These are phyloP conservation scores for Didymella glomerata DNA, from an alignment of 2,329 filamentous ascomycete genomes.

Conservation along the genomic window DNA sequence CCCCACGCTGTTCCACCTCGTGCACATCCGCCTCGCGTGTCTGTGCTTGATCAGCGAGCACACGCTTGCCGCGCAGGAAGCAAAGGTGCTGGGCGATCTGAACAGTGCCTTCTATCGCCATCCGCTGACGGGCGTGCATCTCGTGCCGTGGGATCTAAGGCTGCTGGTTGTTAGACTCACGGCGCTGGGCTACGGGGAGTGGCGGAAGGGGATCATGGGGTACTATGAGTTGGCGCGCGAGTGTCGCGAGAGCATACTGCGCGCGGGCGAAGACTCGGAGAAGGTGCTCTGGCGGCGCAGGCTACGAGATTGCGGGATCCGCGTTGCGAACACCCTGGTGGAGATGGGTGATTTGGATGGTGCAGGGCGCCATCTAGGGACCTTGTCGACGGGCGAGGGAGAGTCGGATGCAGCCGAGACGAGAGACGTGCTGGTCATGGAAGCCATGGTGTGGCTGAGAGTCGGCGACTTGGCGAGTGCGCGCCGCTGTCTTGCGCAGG, in stretches of 20 bases:
- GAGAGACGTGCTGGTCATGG: slow-evolving; percentile 52
- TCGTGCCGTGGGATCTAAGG: slow-evolving; percentile 88
- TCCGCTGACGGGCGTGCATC: slow-evolving; percentile 57
- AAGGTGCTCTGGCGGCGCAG: slow-evolving; percentile 74
- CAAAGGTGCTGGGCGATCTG: slow-evolving; percentile 69
- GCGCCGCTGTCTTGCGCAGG: slow-evolving; percentile 59
- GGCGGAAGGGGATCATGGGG: slow-evolving; percentile 83
- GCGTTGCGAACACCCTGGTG: slow-evolving; percentile 71
- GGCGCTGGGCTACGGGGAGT: slow-evolving; percentile 85
- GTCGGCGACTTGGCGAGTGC: slow-evolving; percentile 80
- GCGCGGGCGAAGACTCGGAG: slow-evolving; percentile 57
- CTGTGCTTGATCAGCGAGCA: slow-evolving; percentile 78
- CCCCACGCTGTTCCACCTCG: slow-evolving; percentile 73
- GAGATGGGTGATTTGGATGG: slow-evolving; percentile 90
- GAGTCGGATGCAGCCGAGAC: slow-evolving; percentile 28
- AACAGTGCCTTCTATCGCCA: slow-evolving; percentile 62
- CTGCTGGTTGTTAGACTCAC: slow-evolving; percentile 84
- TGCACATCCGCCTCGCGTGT: slow-evolving; percentile 84
- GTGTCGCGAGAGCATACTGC: slow-evolving; percentile 68
- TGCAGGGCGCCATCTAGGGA: slow-evolving; percentile 75
- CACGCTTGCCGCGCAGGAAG: slow-evolving; percentile 65
- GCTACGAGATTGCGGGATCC: slow-evolving; percentile 76
- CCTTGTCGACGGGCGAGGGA: slow-evolving; percentile 52
- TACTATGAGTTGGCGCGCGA: slow-evolving; percentile 89
- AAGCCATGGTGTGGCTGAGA: slow-evolving; percentile 75